A percentile compares a stretch with the other conserved stretches of the same genome.
These are phyloP conservation scores for Clarireedia sp. DNA, from an alignment of 2,329 filamentous ascomycete genomes.

Conservation along the genomic window DNA sequence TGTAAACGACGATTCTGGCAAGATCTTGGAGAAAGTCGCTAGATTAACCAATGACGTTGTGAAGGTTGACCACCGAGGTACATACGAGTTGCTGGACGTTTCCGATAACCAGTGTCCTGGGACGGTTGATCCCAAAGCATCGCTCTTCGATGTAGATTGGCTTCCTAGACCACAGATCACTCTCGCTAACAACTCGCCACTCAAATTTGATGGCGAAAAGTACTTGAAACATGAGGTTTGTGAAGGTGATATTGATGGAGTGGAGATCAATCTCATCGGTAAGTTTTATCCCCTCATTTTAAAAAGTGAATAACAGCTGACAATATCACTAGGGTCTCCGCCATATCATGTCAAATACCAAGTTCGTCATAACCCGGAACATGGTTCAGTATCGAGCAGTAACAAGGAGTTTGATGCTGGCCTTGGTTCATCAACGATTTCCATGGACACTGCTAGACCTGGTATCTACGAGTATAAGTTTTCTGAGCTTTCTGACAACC, in stretches of 20 bases:
- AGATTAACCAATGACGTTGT: constrained; percentile 60
- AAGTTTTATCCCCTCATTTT: constrained; percentile 28
- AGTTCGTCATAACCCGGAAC: constrained; percentile 61
- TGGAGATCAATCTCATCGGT: constrained; percentile 75
- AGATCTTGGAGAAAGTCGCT: constrained; percentile 38
- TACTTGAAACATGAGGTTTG: constrained; percentile 78
- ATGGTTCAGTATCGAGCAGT: constrained; percentile 56
- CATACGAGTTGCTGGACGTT: constrained; percentile 73
- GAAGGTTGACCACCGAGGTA: constrained; percentile 57
- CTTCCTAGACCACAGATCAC: constrained; percentile 69
- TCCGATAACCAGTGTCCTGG: constrained; percentile 77
- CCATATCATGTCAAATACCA: constrained; percentile 82
- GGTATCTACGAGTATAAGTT: constrained; percentile 85
- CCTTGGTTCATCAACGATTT: constrained; percentile 66
- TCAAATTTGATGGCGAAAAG: constrained; percentile 44
- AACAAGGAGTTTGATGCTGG: constrained; percentile 70
- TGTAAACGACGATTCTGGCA: constrained; percentile 41
- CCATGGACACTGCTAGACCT: constrained; percentile 77
- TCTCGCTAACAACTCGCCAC: constrained; percentile 56
- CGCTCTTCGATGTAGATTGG: constrained; percentile 75
- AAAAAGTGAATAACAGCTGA: constrained; percentile 10
- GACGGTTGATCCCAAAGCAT: constrained; percentile 64
- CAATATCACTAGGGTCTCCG: constrained; percentile 49
- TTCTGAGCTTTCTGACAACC: constrained; percentile 70
- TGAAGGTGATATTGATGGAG: constrained; percentile 85